These are phyloP conservation scores for Trichomonas vaginalis DNA, from an alignment of 208 protist genomes.

Conservation along the genomic window DNA sequence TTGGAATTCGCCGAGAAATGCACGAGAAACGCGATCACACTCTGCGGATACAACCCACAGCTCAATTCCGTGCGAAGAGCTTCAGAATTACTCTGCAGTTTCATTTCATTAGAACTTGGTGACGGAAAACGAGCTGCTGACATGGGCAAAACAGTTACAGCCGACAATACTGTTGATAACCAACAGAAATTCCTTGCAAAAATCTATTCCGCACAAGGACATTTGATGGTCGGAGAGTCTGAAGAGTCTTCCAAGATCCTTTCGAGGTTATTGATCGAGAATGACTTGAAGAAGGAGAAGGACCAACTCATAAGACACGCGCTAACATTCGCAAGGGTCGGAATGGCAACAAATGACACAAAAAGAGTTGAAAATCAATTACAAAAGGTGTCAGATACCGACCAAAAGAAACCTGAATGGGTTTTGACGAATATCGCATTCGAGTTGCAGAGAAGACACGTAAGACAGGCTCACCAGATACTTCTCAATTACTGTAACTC, in stretches of 20 bases:
- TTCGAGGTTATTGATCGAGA: not conserved
- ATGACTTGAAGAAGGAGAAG: not conserved
- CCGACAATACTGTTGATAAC: not conserved
- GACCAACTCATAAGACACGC: not conserved
- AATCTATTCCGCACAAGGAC: not conserved
- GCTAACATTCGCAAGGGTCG: not conserved
- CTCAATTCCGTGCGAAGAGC: not conserved
- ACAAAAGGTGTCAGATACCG: not conserved
- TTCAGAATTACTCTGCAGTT: not conserved
- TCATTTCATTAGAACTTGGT: not conserved
- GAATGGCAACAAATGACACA: not conserved
- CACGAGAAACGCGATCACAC: not conserved
- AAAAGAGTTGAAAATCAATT: not conserved
- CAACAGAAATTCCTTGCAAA: not conserved
- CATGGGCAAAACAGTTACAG: not conserved
- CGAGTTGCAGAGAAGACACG: not conserved
- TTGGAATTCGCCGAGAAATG: not conserved
- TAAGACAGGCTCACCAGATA: not conserved
- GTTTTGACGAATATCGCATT: not conserved
- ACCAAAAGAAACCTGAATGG: not conserved
- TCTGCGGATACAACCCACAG: not conserved
- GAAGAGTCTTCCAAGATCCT: not conserved
- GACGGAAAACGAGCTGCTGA: not conserved
- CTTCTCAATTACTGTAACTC: not conserved
- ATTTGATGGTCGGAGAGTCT: not conserved